A percentile compares a stretch with the other conserved stretches of the same genome.
Conservation (phyloP, 2,329 filamentous ascomycete species). For the Alternaria sp. region DNA sequence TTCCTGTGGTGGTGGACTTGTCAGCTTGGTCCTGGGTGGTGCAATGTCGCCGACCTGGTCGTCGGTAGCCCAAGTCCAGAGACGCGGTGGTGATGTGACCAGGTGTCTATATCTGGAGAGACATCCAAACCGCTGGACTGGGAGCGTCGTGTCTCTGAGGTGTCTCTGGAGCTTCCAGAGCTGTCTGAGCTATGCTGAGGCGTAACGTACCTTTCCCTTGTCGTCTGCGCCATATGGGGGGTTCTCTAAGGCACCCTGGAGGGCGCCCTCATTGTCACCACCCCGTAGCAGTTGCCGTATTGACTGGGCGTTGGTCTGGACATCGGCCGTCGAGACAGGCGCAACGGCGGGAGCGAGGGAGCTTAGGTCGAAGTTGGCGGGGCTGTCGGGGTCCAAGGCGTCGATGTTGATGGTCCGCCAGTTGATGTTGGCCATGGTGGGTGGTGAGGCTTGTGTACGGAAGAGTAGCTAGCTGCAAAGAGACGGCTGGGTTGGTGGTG, state of each 20-base stretch:
- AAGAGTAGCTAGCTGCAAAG: not conserved
- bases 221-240: conserved; percentile 72
- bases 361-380: conserved; percentile 86
- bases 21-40: conserved; percentile 34
- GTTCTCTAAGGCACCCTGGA: conserved; percentile 83
- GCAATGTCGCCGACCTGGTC: conserved; percentile 26
- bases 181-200: conserved; percentile 1
- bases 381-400: conserved; percentile 85
- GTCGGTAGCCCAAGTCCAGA: conserved; percentile 32
- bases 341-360: conserved; percentile 79
- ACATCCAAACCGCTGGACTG: conserved; percentile 21
- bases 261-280: conserved; percentile 84
- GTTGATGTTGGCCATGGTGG: conserved; percentile 60
- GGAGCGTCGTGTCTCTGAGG: not conserved
- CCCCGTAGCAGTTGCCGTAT: conserved; percentile 86
- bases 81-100: conserved; percentile 28
- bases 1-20: conserved; percentile 63
- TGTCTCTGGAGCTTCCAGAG: not conserved
- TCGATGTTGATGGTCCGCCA: conserved; percentile 95
- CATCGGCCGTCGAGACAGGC: conserved; percentile 77
- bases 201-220: conserved; percentile 57
- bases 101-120: conserved; percentile 25
- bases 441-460: conserved; percentile 1
- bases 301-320: conserved; percentile 78
- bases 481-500: conserved; percentile 19